Base-by-base conservation (phyloP, 495 filamentous ascomycete genomes). In the Penicillium pancosmium region DNA sequence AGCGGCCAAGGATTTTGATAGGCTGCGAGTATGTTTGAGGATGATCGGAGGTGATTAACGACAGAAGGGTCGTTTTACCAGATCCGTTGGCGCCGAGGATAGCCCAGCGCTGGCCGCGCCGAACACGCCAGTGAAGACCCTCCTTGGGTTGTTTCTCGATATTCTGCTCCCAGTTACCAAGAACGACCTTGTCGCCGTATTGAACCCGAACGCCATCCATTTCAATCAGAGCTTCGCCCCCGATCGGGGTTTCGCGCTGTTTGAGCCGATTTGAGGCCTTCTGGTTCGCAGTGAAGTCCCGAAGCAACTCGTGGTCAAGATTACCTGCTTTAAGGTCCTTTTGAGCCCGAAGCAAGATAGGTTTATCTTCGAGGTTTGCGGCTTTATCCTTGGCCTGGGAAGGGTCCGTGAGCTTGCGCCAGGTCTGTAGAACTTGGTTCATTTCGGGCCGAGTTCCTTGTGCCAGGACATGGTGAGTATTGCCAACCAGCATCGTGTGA, bases 21-120 rank as follows among this genome's bases (percentile, higher is more conserved):
- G 93, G 93, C 23, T 90, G 83, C 3, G 91, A 91, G 70, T 98
- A 98, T 2, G 93, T 84, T 70, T 97, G 92, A 0, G 94, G 94
- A 60, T 98, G 94, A 68, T 98, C 94, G 4, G 93, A 97, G 36
- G 91, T 94, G 60, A 98, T 89, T 13, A 98, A 78, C 2, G 92
- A 94, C 15, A 97, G 81, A 50, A 98, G 79, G 0, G 94, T 98
- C 0, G 94, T 98, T 74, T 98, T 98, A 50, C 78, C 78, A 11
- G 77, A 79, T 52, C 87, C 94, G 65, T 98, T 97, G 13, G 93
- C 85, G 1, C 94, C 94, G 65, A 98, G 90, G 41, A 98, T 80
- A 0, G 88, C 93, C 92, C 92, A 97, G 59, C 92, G 83, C 63
- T 97, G 84, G 4, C 93, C 92, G 38, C 86, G 84, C 23, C 87